phyloP scores from a whole-genome alignment of 1,139 yeast genomes.

The Saccharomyces hybrid region DNA sequence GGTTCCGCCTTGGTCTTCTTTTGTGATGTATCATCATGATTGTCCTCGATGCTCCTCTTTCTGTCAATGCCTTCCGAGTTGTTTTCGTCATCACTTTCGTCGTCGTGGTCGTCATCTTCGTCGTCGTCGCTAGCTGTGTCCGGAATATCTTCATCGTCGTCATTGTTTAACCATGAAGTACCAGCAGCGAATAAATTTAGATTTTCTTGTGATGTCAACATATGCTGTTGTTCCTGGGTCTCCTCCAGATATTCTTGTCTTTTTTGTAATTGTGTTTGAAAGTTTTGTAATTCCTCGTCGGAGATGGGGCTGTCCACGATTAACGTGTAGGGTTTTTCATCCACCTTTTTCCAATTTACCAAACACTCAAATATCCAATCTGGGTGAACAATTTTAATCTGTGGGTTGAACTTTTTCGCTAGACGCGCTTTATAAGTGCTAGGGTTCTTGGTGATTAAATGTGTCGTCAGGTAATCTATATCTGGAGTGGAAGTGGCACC shows the following conservation, averaged over 20 bases:
- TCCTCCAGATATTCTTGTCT: conserved; percentile 16
- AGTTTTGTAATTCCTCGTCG: conserved; percentile 33
- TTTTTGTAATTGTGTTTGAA: conserved; percentile 24
- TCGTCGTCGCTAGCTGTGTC: conserved; percentile 29
- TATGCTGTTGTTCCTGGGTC: conserved; percentile 21
- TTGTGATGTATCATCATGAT: conserved; percentile 5
- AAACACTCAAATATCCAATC: conserved; percentile 90
- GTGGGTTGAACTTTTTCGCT: conserved; percentile 55
- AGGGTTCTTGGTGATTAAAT: conserved; percentile 73
- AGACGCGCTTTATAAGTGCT: conserved; percentile 73
- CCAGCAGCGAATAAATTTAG: conserved; percentile 29
- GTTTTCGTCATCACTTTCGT: conserved; percentile 17
- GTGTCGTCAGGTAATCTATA: conserved; percentile 71
- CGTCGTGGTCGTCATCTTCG: conserved; percentile 18
- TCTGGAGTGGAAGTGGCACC: conserved; percentile 82
- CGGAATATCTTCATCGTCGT: conserved; percentile 32
- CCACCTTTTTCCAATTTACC: conserved; percentile 65
- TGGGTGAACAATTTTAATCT: conserved; percentile 77
- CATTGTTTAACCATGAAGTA: conserved; percentile 32
- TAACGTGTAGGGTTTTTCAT: conserved; percentile 56
- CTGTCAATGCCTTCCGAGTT: conserved; percentile 7
- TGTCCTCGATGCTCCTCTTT: conserved; percentile 2
- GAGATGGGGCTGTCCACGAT: conserved; percentile 38
- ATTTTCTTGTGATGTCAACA: conserved; percentile 17
- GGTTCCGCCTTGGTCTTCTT: conserved; percentile 8